Evolutionary conservation across 176 grass and related monocot species (phyloP), one percentile per base, ranked within the genome.

Genomic region (Saccharum spontaneum): DNA sequence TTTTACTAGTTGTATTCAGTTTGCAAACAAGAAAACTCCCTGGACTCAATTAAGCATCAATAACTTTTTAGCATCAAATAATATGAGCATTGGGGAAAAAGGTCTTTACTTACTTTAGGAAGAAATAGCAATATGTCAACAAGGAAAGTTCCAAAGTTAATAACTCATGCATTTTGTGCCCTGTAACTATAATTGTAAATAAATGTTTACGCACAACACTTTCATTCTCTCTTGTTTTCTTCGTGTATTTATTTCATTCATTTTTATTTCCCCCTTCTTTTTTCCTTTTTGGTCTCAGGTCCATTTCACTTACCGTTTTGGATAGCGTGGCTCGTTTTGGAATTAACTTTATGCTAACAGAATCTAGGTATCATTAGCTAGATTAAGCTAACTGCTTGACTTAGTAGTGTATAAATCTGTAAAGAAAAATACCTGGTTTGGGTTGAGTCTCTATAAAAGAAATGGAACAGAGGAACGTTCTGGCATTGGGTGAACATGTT

Each of bases 391-490:
- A 13, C 52, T 55, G n/a, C 45, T 81, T 75, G 23, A 78, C 43
- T 60, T 87, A 69, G 33, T 82, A 76, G 82, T 83, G 44, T 88
- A 37, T 88, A 86, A 39, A 64, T 71, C 70, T 70, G 67, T 92
- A 86, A 71, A 86, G 22, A 86, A 78, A 87, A 45, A 69, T 63
- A 65, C 46, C 75, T 77, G 24, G 85, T 88, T 73, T 26, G 72
- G 65, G 46, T 79, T 66, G 28, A 65, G 79, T 85, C 71, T 63
- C 49, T 90, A 30, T 74, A 81, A 79, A 67, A 84, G 73, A 90
- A 86, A 94, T 94, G 93, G 93, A 88, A 78, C 82, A 5, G 80
- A 92, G 31, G 85, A 86, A 88, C 69, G 70, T 23, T 84, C 88
- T 73, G 79, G 55, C 68, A 62, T 85, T 73, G 87, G 85, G 77